Evolutionary conservation across 352 stramenopile species (phyloP), one percentile per base, ranked within the genome.

Genomic region (Globisporangium acanthophoron): DNA sequence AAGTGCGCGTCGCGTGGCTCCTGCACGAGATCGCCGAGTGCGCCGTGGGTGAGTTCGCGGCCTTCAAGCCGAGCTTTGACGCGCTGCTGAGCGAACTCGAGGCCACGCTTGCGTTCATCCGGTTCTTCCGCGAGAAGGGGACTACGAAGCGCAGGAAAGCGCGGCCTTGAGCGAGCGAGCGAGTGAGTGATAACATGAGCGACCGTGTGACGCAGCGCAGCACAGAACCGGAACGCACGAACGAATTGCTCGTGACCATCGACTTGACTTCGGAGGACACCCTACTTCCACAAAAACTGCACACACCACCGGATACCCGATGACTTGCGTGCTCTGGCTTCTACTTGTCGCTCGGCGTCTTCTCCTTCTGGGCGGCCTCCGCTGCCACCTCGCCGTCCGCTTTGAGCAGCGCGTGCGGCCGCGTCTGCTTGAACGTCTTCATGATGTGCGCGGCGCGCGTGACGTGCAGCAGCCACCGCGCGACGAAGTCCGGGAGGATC

Each of bases 1-100:
- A 92, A 61, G 73, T 92, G 40, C 74, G 73, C 20, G 76, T 85
- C 2, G 79, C 79, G 24, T 66, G 75, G 54, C 57, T 92, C 20
- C 55, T 92, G 27, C 73, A 86, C 41, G 74, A 68, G 33, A 69
- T 88, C 33, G 59, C 76, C 3, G 72, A 74, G n/a, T 85, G 65
- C 47, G 68, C 74, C 13, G 68, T 87, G 4, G 78, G 78, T 58
- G 70, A 78, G 43, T 81, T 80, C 45, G 59, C 60, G 0, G 47
- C 49, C 4, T 76, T 80, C 39, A 39, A 52, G 20, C 15, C 29
- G 1, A 43, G 12, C 15, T 68, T 70, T 43, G 37, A 67, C 3
- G n/a, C 21, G 27, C 52, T 84, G 24, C 27, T 70, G 20, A 33
- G 58, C 9, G 74, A 84, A 53, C 59, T 80, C 27, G 64, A 69